Evolutionary conservation across 176 grass and related monocot species (phyloP).

Genomic region (Saccharum officinarum): DNA sequence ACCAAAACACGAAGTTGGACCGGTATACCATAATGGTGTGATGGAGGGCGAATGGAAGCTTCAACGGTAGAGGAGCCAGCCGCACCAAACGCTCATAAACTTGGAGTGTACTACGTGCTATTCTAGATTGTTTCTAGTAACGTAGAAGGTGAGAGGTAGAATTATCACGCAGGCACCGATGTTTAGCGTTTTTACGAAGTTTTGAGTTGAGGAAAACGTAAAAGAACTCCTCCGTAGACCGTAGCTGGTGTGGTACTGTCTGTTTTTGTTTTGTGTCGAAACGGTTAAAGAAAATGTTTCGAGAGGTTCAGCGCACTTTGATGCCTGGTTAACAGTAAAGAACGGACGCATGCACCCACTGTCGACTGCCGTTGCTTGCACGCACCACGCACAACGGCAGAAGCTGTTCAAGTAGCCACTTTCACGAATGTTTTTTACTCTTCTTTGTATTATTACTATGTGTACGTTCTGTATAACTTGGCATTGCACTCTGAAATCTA

Average conservation of each 20-base stretch:
- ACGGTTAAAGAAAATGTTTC: background rate
- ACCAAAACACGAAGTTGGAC: constrained; percentile 7
- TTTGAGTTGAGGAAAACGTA: background rate
- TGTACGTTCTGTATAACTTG: background rate
- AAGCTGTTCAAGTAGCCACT: too few species aligned
- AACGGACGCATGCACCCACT: background rate
- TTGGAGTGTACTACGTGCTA: background rate
- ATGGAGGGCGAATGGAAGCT: background rate
- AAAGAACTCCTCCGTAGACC: background rate
- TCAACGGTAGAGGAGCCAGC: background rate
- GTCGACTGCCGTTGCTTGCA: constrained; percentile 27
- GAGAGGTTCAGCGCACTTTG: background rate
- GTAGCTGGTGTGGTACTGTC: background rate
- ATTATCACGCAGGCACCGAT: background rate
- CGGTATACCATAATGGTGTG: background rate
- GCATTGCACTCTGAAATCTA: background rate
- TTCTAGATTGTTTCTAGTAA: background rate
- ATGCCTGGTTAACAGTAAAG: constrained; percentile 24
- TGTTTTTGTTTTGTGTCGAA: background rate
- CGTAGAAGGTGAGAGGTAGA: background rate
- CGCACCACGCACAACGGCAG: background rate
- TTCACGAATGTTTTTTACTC: background rate
- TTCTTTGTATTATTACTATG: background rate
- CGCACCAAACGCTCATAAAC: background rate
- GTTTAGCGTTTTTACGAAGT: background rate